A percentile compares a stretch with the other conserved stretches of the same genome.
Conservation (phyloP, 2,329 filamentous ascomycete species). For the Chaetothyriales sp. region DNA sequence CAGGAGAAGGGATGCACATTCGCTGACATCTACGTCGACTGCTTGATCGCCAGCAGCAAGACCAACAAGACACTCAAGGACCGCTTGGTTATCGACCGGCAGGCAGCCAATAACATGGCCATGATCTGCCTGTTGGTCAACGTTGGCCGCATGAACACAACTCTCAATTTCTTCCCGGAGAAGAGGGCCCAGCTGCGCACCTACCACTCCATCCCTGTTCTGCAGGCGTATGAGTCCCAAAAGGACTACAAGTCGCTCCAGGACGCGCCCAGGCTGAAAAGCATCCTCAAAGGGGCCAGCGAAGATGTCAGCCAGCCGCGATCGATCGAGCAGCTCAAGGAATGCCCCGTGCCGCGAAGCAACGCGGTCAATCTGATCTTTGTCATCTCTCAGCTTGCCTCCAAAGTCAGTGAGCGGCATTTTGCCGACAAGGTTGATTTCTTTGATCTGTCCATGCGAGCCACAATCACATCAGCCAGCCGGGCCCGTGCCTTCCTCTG, state of each 20-base stretch:
- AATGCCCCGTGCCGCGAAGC: conserved; percentile 54
- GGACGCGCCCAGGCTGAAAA: conserved; percentile 88
- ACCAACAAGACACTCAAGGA: conserved; percentile 97
- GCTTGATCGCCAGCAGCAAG: conserved; percentile 97
- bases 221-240: conserved; percentile 87
- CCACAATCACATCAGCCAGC: conserved; percentile 63
- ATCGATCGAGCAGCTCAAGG: conserved; percentile 68
- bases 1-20: conserved; percentile 51
- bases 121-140: conserved; percentile 98
- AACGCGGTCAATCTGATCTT: conserved; percentile 98
- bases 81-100: conserved; percentile 81
- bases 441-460: conserved; percentile 90
- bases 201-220: conserved; percentile 91
- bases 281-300: conserved; percentile 88
- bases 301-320: conserved; percentile 65
- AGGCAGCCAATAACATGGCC: conserved; percentile 91
- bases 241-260: conserved; percentile 97
- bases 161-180: conserved; percentile 95
- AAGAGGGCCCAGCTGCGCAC: conserved; percentile 96
- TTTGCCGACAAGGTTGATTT: conserved; percentile 78
- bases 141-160: conserved; percentile 96
- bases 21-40: conserved; percentile 93
- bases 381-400: conserved; percentile 74
- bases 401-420: conserved; percentile 83
- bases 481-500: conserved; percentile 82